Evolutionary conservation across 2,329 filamentous ascomycete species (phyloP), one percentile per base, ranked within the genome.

Genomic region (Herpomyces periplanetae): DNA sequence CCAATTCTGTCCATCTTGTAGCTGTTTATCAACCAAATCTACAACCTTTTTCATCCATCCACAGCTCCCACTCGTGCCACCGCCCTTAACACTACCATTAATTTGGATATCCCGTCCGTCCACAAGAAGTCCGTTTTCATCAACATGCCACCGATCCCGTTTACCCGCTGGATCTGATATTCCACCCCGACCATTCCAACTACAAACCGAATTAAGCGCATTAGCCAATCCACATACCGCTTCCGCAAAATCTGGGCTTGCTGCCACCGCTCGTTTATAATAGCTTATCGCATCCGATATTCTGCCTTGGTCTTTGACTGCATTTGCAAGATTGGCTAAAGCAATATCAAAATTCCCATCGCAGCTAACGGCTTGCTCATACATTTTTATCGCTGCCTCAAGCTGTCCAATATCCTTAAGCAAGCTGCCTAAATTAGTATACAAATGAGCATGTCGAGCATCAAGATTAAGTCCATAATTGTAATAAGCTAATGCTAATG

Each of bases 291-390:
- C 80, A 34, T 96, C 80, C 22, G 58, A 64, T 27, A 91, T 68
- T 16, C 66, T 57, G 2, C 80, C 80, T 28, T 84, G 69, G 35
- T 96, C 80, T 37, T 96, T 96, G 27, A 96, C 73, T 5, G 80
- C 80, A 35, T 96, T 96, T 21, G 80, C 80, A 10, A 96, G 47
- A 31, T 96, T 96, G 3, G 80, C 85, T 21, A 96, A 43, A 13
- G 80, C 80, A 31, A 96, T 96, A 32, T 96, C 80, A 31, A 96
- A 96, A 10, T 59, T 66, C n/a, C 58, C 57, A 36, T 96, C 80
- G 33, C 73, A 91, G 3, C 54, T 50, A 7, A 96, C 80, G 5
- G 80, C 80, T 27, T 69, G 60, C 38, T 91, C 71, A 33, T 96
- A 96, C 75, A 96, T 91, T 27, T 62, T 59, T 29, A 96, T 88